Base-by-base conservation (phyloP, 2,329 filamentous ascomycete genomes). In the Ophiostoma sp. region DNA sequence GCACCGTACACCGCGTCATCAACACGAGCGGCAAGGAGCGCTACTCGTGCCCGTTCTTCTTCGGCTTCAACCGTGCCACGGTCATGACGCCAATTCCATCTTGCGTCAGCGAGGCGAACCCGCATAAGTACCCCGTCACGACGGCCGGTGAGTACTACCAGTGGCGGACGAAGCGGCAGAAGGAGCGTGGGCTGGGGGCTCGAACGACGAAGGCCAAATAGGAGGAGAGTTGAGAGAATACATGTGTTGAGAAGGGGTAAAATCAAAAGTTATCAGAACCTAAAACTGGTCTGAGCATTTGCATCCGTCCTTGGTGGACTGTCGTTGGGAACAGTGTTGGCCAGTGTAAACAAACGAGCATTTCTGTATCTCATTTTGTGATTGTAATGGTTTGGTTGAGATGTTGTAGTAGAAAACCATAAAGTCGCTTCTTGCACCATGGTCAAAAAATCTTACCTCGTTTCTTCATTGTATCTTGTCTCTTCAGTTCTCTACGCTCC, bases 71-170 rank as follows among this genome's bases (percentile, higher is more conserved):
- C 57, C 66, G 63, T 9, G 50, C 45, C 22, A 79, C 78, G 59
- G 68, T 77, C 5, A 70, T 82, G 19, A 78, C 80, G 64, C 78
- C 80, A 0, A 76, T 82, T 2, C 77, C 80, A 1, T 80, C 79
- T 2, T 82, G 80, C 50, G 73, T 81, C 4, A 78, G 77, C 55
- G 76, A 76, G n/a, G 73, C 72, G 0, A 81, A 80, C 64, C 80
- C 78, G 19, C 79, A 79, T 74, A 82, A 81, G 74, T 82, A 82
- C 69, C 79, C 79, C 0, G 64, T 79, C 8, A 79, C 81, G 77
- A 82, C 78, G 2, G 78, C 78, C 2, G 80, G 79, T 1, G 80
- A 82, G 71, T 81, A 82, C 71, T 81, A 79, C 48, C 64, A 63
- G 1, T 79, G 75, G 74, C 71, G 77, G 78, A 82, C 31, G 2